Conservation (phyloP, 202 grass and related monocot genomes). For the Dendrocalamus latiflorus region DNA sequence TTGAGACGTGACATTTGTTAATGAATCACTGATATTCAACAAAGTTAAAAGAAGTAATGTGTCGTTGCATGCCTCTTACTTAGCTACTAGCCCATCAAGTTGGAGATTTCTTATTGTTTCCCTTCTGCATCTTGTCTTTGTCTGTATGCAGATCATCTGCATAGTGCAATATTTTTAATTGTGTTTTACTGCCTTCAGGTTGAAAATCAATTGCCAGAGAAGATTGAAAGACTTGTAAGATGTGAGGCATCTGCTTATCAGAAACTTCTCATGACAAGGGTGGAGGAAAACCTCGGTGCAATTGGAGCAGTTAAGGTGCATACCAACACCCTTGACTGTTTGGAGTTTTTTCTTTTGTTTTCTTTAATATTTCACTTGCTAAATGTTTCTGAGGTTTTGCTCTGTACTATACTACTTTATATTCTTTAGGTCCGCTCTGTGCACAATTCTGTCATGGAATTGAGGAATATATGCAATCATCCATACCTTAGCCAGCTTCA, state of each 20-base stretch:
- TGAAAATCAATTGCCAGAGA: conserved; percentile 92
- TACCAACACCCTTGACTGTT: background rate
- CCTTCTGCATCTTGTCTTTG: background rate
- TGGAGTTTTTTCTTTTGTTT: conserved; percentile 20
- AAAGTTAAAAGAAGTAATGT: background rate
- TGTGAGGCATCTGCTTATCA: too few relatives aligned
- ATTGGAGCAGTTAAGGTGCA: conserved; percentile 86
- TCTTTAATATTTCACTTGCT: conserved; percentile 27
- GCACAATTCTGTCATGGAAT: conserved; percentile 98
- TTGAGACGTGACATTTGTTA: background rate
- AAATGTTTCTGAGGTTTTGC: background rate
- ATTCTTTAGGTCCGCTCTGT: conserved; percentile 69
- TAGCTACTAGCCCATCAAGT: conserved; percentile 1
- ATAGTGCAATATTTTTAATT: conserved; percentile 19
- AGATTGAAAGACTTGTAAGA: too few relatives aligned
- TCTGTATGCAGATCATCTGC: background rate
- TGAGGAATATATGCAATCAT: conserved; percentile 99
- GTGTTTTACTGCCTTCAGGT: conserved; percentile 53
- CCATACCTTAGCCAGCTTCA: conserved; percentile 97
- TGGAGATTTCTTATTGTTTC: background rate
- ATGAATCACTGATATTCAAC: background rate
- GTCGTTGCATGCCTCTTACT: background rate
- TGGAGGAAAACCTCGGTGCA: too few relatives aligned
- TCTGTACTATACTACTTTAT: conserved; percentile 22
- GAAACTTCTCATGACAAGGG: too few relatives aligned